Conservation (phyloP, 1,139 yeast species). For the Sugiyamaella sp. region DNA sequence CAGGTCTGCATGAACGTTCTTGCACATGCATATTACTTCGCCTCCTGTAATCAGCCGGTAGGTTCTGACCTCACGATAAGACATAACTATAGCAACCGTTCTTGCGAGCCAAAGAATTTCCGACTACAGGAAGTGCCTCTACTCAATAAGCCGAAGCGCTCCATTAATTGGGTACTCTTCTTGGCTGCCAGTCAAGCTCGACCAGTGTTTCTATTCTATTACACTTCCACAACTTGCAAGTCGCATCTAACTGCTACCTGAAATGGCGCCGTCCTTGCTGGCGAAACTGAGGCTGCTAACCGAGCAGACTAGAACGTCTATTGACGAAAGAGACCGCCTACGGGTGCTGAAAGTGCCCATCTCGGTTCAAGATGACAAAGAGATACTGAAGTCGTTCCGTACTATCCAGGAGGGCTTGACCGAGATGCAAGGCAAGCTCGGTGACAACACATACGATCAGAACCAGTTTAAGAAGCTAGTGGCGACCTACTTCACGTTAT, state of each 20-base stretch:
- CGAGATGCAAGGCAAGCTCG: conserved; percentile 27
- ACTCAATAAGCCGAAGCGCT: too few relatives aligned
- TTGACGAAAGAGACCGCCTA: conserved; percentile 58
- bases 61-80: too few relatives aligned
- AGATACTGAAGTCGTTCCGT: conserved; percentile 50
- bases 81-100: too few relatives aligned
- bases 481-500: conserved; percentile 19
- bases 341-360: conserved; percentile 52
- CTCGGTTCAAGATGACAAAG: conserved; percentile 57
- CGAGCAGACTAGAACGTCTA: conserved; percentile 48
- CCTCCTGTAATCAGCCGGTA: too few relatives aligned
- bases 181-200: too few relatives aligned
- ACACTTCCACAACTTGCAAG: too few relatives aligned
- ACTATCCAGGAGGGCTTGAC: conserved; percentile 45
- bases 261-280: conserved; percentile 24
- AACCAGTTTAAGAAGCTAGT: conserved; percentile 24
- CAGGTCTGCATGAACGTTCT: too few relatives aligned
- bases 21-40: too few relatives aligned
- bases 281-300: conserved; percentile 35
- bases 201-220: too few relatives aligned
- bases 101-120: too few relatives aligned
- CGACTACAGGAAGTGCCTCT: too few relatives aligned
- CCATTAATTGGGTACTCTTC: too few relatives aligned
- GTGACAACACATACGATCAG: conserved; percentile 16
- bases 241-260: conserved; percentile 6